Conservation (phyloP, 2,329 filamentous ascomycete species). For the Apiospora sp. region DNA sequence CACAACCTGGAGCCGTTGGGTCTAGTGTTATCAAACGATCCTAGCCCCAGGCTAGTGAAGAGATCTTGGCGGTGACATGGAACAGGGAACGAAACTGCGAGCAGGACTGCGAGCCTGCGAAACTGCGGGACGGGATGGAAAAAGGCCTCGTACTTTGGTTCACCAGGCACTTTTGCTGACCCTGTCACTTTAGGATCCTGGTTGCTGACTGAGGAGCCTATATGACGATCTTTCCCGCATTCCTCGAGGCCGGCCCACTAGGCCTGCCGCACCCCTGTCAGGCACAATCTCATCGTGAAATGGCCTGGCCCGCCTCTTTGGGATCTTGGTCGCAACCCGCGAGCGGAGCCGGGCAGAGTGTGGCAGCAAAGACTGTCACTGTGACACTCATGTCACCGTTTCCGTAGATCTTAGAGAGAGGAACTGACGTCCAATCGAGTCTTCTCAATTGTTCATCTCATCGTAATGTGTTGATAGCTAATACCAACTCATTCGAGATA, state of each 20-base stretch:
- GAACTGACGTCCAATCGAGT: not conserved
- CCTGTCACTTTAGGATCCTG: not conserved
- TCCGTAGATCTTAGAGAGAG: conserved; percentile 1
- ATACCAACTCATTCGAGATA: not conserved
- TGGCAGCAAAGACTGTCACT: not conserved
- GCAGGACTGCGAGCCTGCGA: not conserved
- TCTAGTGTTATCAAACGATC: conserved; percentile 3
- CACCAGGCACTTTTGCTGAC: not conserved
- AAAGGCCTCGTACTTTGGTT: not conserved
- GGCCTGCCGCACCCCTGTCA: conserved; percentile 6
- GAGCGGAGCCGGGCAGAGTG: not conserved
- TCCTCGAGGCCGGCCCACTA: not conserved
- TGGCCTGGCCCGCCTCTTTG: conserved; percentile 1
- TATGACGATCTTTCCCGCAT: not conserved
- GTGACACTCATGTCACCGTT: conserved; percentile 17
- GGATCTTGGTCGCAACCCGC: conserved; percentile 19
- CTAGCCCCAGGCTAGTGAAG: conserved; percentile 1
- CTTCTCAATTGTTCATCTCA: conserved; percentile 7
- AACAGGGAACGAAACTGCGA: not conserved
- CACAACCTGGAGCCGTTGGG: not conserved
- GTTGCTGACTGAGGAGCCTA: conserved; percentile 8
- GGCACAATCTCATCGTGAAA: conserved; percentile 18
- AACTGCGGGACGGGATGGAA: not conserved
- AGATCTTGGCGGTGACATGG: not conserved
- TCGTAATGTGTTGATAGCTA: not conserved